Percentiles rank a stretch among this genome's conserved stretches.
These are phyloP conservation scores for Xylaria polymorpha DNA, from an alignment of 2,329 filamentous ascomycete species.

Conservation along the genomic window DNA sequence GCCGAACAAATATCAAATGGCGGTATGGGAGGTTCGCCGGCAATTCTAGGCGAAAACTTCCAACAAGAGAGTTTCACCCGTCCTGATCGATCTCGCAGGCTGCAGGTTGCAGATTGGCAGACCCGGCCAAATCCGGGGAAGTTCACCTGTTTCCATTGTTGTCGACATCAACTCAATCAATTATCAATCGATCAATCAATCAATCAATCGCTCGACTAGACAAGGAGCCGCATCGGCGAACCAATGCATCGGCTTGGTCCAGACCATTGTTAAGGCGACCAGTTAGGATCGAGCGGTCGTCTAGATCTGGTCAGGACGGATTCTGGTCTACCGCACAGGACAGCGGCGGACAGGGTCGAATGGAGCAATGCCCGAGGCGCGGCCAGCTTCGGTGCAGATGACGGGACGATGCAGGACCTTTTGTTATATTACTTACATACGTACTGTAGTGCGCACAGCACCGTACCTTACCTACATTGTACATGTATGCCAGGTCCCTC, in stretches of 20 bases:
- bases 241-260: slow-evolving; percentile 28
- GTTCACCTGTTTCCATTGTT: neutral
- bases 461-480: neutral
- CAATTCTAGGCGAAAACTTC: slow-evolving; percentile 2
- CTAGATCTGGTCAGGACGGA: slow-evolving; percentile 26
- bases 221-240: slow-evolving; percentile 28
- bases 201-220: neutral
- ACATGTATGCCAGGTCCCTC: slow-evolving; percentile 6
- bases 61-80: neutral
- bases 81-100: slow-evolving; percentile 4
- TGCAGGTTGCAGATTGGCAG: slow-evolving; percentile 15
- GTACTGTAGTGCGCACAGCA: slow-evolving; percentile 1
- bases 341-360: slow-evolving; percentile 41
- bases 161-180: neutral
- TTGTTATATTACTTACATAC: slow-evolving; percentile 17
- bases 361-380: slow-evolving; percentile 37
- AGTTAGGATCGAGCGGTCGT: slow-evolving; percentile 31
- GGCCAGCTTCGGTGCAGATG: slow-evolving; percentile 29
- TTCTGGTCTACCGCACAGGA: neutral
- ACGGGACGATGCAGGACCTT: slow-evolving; percentile 18
- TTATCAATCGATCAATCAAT: neutral
- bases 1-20: slow-evolving; percentile 1
- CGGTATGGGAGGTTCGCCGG: neutral
- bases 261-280: slow-evolving; percentile 27
- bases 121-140: slow-evolving; percentile 28